A percentile compares a stretch with the other conserved stretches of the same genome.
These are phyloP conservation scores for Pleurostoma richardsiae DNA, from an alignment of 2,329 filamentous ascomycete species.

Conservation along the genomic window DNA sequence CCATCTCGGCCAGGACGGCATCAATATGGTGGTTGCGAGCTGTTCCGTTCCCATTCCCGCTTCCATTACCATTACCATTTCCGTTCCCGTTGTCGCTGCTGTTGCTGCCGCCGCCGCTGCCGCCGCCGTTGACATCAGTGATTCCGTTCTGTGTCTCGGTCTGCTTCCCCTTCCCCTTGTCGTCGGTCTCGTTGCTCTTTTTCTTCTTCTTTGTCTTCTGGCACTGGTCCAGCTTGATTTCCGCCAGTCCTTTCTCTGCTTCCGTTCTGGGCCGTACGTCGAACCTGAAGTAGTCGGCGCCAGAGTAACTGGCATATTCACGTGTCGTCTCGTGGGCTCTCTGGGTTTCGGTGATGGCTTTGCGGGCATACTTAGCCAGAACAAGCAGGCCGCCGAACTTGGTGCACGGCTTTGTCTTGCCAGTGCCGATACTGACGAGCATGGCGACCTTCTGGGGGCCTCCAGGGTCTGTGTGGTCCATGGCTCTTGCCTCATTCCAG, in stretches of 20 bases:
- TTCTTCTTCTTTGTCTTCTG: neutral
- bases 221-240: slow-evolving; percentile 1
- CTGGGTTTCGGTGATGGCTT: slow-evolving; percentile 1
- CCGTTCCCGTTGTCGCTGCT: neutral
- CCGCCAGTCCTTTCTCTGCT: neutral
- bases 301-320: neutral
- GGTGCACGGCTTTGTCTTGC: neutral
- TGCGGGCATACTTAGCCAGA: neutral
- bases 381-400: slow-evolving; percentile 1
- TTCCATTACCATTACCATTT: too few relatives aligned
- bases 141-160: neutral
- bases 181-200: neutral
- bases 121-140: neutral
- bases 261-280: neutral
- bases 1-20: neutral
- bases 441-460: neutral
- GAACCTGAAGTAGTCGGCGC: slow-evolving; percentile 1
- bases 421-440: slow-evolving; percentile 1
- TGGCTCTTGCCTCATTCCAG: slow-evolving; percentile 1
- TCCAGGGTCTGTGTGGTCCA: neutral
- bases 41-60: too few relatives aligned
- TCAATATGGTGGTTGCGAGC: too few relatives aligned
- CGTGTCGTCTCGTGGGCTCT: neutral
- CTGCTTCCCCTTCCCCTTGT: neutral
- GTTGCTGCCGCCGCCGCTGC: neutral